A percentile compares a stretch with the other conserved stretches of the same genome.
phyloP scores from a whole-genome alignment of 192 early-diverging fungal genomes.

The Rhizophagus sp. region DNA sequence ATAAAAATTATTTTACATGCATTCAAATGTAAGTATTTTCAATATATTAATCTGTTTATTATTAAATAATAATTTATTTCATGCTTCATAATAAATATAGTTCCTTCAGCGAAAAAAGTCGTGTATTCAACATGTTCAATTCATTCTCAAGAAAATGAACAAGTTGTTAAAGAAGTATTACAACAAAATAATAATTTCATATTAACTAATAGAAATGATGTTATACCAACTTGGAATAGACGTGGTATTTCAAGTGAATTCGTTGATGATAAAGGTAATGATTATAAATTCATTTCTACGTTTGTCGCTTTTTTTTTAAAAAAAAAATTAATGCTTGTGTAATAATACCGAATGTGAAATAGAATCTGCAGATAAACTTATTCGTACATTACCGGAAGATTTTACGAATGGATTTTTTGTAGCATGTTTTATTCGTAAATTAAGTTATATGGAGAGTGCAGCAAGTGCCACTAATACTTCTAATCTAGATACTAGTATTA shows the following conservation, averaged over 20 bases:
- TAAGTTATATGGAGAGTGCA: conserved; percentile 28
- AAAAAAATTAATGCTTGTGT: neutral
- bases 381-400: conserved; percentile 83
- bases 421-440: conserved; percentile 78
- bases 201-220: conserved; percentile 52
- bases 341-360: conserved; percentile 27
- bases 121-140: conserved; percentile 98
- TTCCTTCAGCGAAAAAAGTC: conserved; percentile 81
- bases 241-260: conserved; percentile 67
- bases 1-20: conserved; percentile 78
- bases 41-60: neutral
- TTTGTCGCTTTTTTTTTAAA: neutral
- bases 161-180: conserved; percentile 68
- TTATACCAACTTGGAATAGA: conserved; percentile 79
- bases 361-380: conserved; percentile 61
- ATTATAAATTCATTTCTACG: neutral
- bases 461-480: neutral
- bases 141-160: conserved; percentile 90
- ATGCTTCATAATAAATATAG: conserved; percentile 4
- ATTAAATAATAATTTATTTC: neutral
- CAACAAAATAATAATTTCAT: conserved; percentile 51
- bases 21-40: conserved; percentile 57
- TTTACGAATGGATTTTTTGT: conserved; percentile 97
- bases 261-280: conserved; percentile 38
- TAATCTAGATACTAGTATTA: neutral